Base-by-base conservation (phyloP, 2,329 filamentous ascomycete genomes). In the Exophiala aquamarina region DNA sequence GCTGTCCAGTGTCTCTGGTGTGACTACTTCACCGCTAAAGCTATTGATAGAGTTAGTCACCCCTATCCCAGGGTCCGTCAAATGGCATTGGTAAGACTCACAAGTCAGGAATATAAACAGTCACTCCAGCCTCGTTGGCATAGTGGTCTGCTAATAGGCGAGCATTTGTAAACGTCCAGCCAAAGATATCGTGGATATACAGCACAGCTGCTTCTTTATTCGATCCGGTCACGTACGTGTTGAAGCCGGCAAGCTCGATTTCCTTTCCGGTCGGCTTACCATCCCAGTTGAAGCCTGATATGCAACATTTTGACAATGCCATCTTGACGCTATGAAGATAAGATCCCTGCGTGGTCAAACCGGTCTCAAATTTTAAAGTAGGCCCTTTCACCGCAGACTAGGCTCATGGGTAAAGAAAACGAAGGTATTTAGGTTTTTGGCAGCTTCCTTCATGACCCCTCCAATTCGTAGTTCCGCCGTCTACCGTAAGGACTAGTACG, bases 171-270 rank as follows among this genome's bases (percentile, higher is more conserved):
- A 74, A 65, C 6, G 65, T 67, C 67, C 67, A 75, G 48, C 72
- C 72, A 48, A 73, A 75, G 57, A 76, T 69, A 54, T 74, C 71
- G 33, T 63, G 59, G 44, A 77, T 63, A 50, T 77, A 68, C 38
- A 77, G 63, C 37, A 76, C 63, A 3, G 66, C 66, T 53, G 61
- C 55, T 3, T 67, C 49, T 10, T 57, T 41, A 38, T 66, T 69
- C 14, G 52, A 47, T 2, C 70, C 70, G 0, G 66, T 57, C 17
- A 72, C 59, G 52, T 75, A 75, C 23, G 58, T 52, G 11, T 67
- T 39, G 17, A 61, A 61, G 15, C 55, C 52, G 7, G 59, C 63
- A 3, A 74, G 59, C 13, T 59, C 69, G 3, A 50, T 59, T 21
- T 57, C 59, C 7, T 47, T 57, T 10, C 71, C 72, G 0, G 52